Percentiles rank a stretch among this genome's conserved stretches.
Conservation (phyloP, 495 filamentous ascomycete species). For the Penicillium flavigenum region DNA sequence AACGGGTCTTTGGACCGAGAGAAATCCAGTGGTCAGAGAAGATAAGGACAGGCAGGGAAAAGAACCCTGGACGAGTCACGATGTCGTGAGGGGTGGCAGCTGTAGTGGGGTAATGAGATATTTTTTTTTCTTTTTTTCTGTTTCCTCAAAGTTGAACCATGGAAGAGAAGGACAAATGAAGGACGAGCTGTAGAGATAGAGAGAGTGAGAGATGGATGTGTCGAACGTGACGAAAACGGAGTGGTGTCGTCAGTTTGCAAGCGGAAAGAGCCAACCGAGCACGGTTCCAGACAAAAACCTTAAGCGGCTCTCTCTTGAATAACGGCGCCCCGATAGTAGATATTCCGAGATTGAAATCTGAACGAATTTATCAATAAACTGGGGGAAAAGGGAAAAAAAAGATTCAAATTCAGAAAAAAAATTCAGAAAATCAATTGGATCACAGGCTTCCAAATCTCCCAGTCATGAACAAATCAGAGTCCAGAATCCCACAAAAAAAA, state of each 20-base stretch:
- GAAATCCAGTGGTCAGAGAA: conserved; percentile 9
- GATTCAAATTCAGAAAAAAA: conserved; percentile 12
- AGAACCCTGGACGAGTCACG: conserved; percentile 25
- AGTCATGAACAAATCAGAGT: conserved; percentile 24
- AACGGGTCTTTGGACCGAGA: conserved; percentile 13
- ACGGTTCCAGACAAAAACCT: conserved; percentile 14
- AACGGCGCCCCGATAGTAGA: not conserved
- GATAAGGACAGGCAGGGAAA: conserved; percentile 21
- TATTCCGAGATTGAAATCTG: not conserved
- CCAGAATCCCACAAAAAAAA: conserved; percentile 16
- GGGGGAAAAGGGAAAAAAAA: conserved; percentile 5
- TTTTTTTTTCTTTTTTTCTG: not conserved
- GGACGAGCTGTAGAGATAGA: conserved; percentile 19
- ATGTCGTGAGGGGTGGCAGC: conserved; percentile 27
- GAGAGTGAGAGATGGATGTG: conserved; percentile 5
- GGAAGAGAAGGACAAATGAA: conserved; percentile 7
- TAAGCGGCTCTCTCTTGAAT: conserved; percentile 3
- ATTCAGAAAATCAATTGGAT: conserved; percentile 25
- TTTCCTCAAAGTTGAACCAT: conserved; percentile 1
- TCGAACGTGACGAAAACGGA: conserved; percentile 20
- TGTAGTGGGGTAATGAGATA: conserved; percentile 20
- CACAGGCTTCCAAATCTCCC: conserved; percentile 8
- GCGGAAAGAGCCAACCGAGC: conserved; percentile 25
- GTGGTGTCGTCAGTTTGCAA: conserved; percentile 42
- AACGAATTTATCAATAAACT: not conserved